Conservation (phyloP, 2,329 filamentous ascomycete species). For the Pseudogymnoascus sp. region DNA sequence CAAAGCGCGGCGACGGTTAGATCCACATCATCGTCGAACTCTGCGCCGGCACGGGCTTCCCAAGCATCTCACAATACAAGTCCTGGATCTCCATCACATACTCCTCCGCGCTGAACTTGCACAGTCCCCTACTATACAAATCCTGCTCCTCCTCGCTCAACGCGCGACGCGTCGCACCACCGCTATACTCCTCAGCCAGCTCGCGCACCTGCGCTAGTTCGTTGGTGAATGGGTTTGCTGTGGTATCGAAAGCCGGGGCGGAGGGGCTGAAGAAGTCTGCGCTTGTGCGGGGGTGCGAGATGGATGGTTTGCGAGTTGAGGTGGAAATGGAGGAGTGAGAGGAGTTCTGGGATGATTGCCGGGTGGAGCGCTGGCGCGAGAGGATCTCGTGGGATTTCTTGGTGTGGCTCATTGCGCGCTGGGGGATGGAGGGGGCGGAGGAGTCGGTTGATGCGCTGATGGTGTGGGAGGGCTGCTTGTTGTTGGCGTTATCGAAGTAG, state of each 20-base stretch:
- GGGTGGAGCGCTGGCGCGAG: conserved; percentile 57
- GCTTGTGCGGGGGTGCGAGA: conserved; percentile 21
- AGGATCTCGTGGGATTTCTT: conserved; percentile 76
- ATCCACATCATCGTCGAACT: background rate
- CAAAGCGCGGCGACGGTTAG: background rate
- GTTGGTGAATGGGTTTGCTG: conserved; percentile 68
- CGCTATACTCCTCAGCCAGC: conserved; percentile 78
- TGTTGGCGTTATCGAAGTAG: conserved; percentile 44
- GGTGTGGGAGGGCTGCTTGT: conserved; percentile 29
- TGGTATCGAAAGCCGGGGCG: conserved; percentile 22
- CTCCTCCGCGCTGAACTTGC: conserved; percentile 68
- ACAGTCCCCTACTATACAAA: conserved; percentile 60
- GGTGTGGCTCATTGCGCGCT: conserved; percentile 76
- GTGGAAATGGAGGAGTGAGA: conserved; percentile 43
- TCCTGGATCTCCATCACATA: conserved; percentile 75
- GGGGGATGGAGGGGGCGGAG: conserved; percentile 60
- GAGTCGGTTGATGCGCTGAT: conserved; percentile 37
- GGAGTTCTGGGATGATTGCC: conserved; percentile 49
- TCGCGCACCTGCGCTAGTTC: conserved; percentile 91
- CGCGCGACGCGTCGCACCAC: conserved; percentile 45
- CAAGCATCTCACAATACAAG: conserved; percentile 30
- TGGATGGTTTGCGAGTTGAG: conserved; percentile 23
- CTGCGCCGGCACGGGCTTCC: background rate
- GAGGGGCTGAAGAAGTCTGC: conserved; percentile 25
- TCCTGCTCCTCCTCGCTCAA: conserved; percentile 66